These are phyloP conservation scores for Saccharomyces paradoxus DNA, from an alignment of 805 yeast species.

Conservation along the genomic window DNA sequence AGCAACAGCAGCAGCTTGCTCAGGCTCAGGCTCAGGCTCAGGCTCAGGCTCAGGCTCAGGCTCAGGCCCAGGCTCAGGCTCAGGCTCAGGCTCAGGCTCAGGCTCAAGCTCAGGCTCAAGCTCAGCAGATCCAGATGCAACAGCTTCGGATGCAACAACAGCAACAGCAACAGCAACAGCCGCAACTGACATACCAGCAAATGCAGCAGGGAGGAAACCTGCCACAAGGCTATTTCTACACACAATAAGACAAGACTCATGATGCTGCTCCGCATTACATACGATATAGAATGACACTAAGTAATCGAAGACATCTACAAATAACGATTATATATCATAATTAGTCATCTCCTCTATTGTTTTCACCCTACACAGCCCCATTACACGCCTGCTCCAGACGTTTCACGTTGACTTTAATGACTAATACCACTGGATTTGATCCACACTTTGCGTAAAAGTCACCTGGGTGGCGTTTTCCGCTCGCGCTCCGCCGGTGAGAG, in stretches of 20 bases:
- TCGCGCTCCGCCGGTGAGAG: background rate
- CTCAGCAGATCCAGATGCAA: slow-evolving; percentile 12
- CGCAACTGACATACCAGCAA: slow-evolving; percentile 12
- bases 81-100: slow-evolving; percentile 5
- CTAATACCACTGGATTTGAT: background rate
- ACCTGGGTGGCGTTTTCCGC: background rate
- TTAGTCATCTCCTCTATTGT: background rate
- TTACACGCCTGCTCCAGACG: background rate
- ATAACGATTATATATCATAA: background rate
- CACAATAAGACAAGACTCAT: slow-evolving; percentile 2
- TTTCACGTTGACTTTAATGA: background rate
- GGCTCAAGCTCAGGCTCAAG: slow-evolving; percentile 8
- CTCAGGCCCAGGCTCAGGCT: slow-evolving; percentile 10
- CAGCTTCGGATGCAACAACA: slow-evolving; percentile 19
- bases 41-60: slow-evolving; percentile 8
- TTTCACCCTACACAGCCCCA: background rate
- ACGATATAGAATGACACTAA: background rate
- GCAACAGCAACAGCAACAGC: slow-evolving; percentile 11
- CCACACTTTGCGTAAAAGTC: background rate
- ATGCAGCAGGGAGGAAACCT: slow-evolving; percentile 5
- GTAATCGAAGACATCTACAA: background rate
- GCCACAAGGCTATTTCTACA: slow-evolving; percentile 11
- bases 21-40: slow-evolving; percentile 20
- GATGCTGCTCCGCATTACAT: background rate
- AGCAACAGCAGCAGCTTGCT: slow-evolving; percentile 9